These are phyloP conservation scores for Syzygium syzygioides DNA, from an alignment of 441 rosid genomes.

Conservation along the genomic window DNA sequence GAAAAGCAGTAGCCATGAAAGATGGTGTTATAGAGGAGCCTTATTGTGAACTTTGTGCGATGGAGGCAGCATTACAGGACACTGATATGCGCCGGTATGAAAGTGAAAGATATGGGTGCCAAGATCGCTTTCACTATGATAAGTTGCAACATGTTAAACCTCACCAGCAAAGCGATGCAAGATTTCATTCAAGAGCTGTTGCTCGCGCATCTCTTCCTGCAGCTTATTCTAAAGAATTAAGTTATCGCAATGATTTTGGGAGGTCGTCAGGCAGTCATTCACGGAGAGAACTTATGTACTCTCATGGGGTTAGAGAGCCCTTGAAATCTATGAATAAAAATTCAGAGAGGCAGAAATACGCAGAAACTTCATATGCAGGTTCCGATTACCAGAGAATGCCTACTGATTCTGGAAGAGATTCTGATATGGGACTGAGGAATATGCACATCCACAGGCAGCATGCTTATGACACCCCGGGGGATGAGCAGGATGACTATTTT, in stretches of 20 bases:
- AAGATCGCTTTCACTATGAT: conserved; percentile 25
- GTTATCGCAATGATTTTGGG: conserved; percentile 1
- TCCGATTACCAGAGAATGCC: conserved; percentile 22
- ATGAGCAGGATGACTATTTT: conserved; percentile 27
- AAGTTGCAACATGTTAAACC: conserved; percentile 18
- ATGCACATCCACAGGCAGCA: conserved; percentile 15
- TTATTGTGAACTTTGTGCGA: conserved; percentile 24
- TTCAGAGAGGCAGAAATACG: conserved; percentile 23
- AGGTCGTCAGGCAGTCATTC: conserved; percentile 26
- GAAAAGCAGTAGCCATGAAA: conserved; percentile 29
- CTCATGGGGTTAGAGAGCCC: conserved; percentile 26
- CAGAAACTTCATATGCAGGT: conserved; percentile 23
- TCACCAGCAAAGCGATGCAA: conserved; percentile 21
- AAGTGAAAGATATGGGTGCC: conserved; percentile 27
- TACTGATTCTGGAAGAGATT: conserved; percentile 24
- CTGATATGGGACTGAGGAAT: conserved; percentile 23
- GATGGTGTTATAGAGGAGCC: conserved; percentile 26
- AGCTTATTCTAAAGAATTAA: conserved; percentile 26
- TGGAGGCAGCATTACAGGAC: conserved; percentile 9
- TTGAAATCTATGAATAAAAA: conserved; percentile 29
- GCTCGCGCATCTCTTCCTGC: conserved; percentile 17
- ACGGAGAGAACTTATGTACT: conserved; percentile 24
- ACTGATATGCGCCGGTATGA: conserved; percentile 22
- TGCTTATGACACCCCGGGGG: conserved; percentile 21
- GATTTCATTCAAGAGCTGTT: conserved; percentile 24